Conservation (phyloP, 441 rosid species). For the Populus trichocarpa region DNA sequence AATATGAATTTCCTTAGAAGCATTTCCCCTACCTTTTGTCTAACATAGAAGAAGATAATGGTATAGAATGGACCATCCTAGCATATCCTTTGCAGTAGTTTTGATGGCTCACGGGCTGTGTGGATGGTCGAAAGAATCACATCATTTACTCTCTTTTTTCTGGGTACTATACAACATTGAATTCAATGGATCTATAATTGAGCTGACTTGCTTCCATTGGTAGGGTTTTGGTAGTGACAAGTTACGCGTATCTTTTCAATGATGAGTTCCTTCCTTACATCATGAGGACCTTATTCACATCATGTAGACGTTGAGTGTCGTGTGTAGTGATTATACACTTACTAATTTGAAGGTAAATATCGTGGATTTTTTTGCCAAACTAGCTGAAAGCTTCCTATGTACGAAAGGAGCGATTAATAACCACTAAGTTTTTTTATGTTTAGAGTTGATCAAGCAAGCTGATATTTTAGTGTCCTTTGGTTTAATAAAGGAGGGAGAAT, state of each 20-base stretch:
- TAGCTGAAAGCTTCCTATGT: neutral
- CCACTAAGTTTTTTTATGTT: neutral
- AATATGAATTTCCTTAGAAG: neutral
- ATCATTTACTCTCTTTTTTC: neutral
- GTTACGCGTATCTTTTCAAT: neutral
- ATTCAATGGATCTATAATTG: neutral
- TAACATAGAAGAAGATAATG: neutral
- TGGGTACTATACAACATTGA: neutral
- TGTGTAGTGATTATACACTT: neutral
- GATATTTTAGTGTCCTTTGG: neutral
- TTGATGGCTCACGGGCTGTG: neutral
- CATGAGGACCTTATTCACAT: neutral
- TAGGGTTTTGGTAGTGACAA: neutral
- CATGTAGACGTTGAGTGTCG: neutral
- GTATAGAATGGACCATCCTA: conserved; percentile 14
- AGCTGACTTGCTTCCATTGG: neutral
- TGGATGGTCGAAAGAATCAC: neutral
- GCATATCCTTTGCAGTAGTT: neutral
- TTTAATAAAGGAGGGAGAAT: neutral
- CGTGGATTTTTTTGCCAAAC: neutral
- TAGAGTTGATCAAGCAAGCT: neutral
- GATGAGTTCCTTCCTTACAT: neutral
- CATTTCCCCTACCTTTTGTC: neutral
- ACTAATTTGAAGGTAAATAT: neutral
- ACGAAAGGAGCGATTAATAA: neutral